Evolutionary conservation across 2,329 filamentous ascomycete species (phyloP).

Genomic region (Xylaria sp.): DNA sequence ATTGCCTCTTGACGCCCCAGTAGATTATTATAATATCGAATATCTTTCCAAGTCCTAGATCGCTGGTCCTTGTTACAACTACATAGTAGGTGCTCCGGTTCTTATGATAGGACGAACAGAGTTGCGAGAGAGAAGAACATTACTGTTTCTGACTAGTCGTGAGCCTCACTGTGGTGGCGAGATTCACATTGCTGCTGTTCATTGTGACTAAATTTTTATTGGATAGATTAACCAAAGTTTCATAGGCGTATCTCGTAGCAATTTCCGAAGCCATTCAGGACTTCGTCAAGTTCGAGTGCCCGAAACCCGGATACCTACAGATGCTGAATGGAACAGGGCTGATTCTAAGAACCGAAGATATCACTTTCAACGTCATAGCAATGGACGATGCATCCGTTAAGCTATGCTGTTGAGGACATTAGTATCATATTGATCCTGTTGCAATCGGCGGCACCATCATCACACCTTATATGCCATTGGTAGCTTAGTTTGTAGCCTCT

Average conservation of each 20-base stretch:
- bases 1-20: no score
- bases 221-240: not conserved
- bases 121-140: not conserved
- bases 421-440: not conserved
- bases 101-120: not conserved
- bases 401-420: not conserved
- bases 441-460: not conserved
- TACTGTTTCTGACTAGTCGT: not conserved
- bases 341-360: not conserved
- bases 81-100: not conserved
- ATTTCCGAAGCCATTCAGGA: not conserved
- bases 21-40: no score
- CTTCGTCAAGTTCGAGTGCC: not conserved
- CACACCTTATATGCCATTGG: not conserved
- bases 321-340: not conserved
- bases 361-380: not conserved
- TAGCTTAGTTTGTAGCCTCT: not conserved
- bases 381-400: not conserved
- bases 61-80: no score
- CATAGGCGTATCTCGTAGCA: no score
- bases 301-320: not conserved
- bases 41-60: no score
- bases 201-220: not conserved
- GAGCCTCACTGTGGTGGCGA: not conserved
- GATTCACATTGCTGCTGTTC: not conserved